A percentile compares a stretch with the other conserved stretches of the same genome.
Conservation (phyloP, 192 early-diverging fungal genomes). For the Coemansia sp. region DNA sequence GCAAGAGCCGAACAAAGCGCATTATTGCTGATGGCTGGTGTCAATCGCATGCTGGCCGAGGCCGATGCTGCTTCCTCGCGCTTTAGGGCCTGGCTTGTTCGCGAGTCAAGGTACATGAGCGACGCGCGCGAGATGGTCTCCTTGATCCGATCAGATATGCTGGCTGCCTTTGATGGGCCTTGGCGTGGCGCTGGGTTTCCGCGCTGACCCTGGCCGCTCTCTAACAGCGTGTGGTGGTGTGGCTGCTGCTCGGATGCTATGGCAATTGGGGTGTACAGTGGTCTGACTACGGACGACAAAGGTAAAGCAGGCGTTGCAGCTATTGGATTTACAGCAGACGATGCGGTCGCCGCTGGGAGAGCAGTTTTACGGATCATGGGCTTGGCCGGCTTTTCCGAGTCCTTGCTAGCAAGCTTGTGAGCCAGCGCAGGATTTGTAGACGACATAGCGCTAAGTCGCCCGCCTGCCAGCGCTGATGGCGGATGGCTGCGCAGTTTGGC, state of each 20-base stretch:
- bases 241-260: neutral
- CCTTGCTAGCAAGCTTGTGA: neutral
- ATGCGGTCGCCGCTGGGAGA: neutral
- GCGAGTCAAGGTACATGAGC: slow-evolving; percentile 41
- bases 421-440: neutral
- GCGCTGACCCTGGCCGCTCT: slow-evolving; percentile 11
- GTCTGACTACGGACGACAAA: neutral
- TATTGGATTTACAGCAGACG: neutral
- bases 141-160: slow-evolving; percentile 25
- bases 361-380: neutral
- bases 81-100: slow-evolving; percentile 19
- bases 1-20: neutral
- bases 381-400: neutral
- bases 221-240: neutral
- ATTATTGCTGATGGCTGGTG: neutral
- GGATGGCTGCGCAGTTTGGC: neutral
- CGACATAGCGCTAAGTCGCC: neutral
- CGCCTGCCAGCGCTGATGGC: neutral
- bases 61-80: slow-evolving; percentile 6
- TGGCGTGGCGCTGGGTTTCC: neutral
- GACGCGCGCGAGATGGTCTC: slow-evolving; percentile 46
- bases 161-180: neutral
- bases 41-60: neutral
- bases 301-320: neutral
- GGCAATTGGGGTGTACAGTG: slow-evolving; percentile 23